phyloP scores from a whole-genome alignment of 768 basidiomycete species.

The Lactifluus subvellereus region DNA sequence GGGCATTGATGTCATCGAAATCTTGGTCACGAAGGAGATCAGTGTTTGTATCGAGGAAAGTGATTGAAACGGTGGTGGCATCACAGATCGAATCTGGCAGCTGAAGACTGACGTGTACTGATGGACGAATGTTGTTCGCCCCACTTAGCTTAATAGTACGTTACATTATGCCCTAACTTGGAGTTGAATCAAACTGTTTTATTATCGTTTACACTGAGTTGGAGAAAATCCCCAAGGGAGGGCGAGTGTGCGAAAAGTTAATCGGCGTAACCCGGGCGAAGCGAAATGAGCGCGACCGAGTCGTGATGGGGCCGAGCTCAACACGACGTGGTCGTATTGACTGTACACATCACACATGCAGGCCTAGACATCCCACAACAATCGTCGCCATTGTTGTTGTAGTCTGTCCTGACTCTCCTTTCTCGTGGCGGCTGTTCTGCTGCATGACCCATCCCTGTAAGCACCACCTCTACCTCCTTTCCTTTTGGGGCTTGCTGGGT shows the following conservation, averaged over 20 bases:
- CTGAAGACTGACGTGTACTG: not conserved
- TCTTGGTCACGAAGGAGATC: constrained; percentile 14
- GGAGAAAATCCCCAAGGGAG: not conserved
- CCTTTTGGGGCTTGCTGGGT: constrained; percentile 20
- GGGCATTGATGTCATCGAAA: constrained; percentile 15
- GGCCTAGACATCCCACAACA: constrained; percentile 3
- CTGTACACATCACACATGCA: constrained; percentile 14
- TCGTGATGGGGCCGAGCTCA: not conserved
- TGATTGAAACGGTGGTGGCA: not conserved
- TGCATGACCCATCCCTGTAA: constrained; percentile 22
- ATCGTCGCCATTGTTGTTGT: constrained; percentile 8
- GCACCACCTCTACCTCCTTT: constrained; percentile 19
- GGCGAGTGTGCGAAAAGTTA: constrained; percentile 11
- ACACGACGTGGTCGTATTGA: constrained; percentile 5
- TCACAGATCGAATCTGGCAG: not conserved
- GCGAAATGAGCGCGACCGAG: not conserved
- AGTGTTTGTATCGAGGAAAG: constrained; percentile 5
- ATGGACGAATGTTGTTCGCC: not conserved
- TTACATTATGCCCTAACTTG: not conserved
- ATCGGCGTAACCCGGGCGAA: not conserved
- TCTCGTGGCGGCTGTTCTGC: constrained; percentile 21
- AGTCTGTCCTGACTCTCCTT: constrained; percentile 12
- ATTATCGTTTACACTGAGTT: not conserved
- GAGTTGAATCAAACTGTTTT: not conserved
- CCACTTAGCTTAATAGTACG: not conserved